Base-by-base conservation (phyloP, 345 rosid genomes). In the Bretschneidera sinensis region DNA sequence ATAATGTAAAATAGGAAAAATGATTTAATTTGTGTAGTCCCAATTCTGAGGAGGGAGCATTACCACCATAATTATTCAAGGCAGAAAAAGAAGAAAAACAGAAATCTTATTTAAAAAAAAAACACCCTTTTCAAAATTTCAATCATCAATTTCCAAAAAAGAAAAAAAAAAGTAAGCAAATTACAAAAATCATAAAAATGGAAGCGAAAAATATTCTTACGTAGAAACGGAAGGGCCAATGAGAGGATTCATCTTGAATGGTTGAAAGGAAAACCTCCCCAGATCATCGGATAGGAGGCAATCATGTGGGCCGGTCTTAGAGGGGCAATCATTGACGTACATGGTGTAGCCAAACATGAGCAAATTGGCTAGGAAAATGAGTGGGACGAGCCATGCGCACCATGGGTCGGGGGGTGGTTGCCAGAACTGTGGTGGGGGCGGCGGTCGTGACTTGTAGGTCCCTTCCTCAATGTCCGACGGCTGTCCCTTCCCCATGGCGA, bases 301-400 rank as follows among this genome's bases (percentile, higher is more conserved):
- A 0, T 70, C 65, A 10, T 78, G 68, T 11, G 85, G 23, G 0
- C 60, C 66, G 17, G 50, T 65, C 43, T 59, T 66, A 3, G 54
- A 65, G 1, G 98, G 96, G 51, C 96, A 91, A 61, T 91, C 65
- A 25, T 91, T 85, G 24, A 76, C 52, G 52, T 86, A 76, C 98
- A 91, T 84, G n/a, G 82, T 69, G 70, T 60, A 63, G 11, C 67
- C 64, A 66, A 91, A 88, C 54, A 77, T 39, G 20, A 66, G 66
- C 22, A 74, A 24, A 43, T 89, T 70, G 39, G 68, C 83, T 21
- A 74, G 34, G 21, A 83, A 78, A 39, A 84, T 81, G 55, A 83
- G 62, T 4, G 95, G 91, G 63, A 80, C 70, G 28, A 91, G 80
- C 98, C 98, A 88, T 5, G 90, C 57, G 43, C 51, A 43, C 91